A percentile compares a stretch with the other conserved stretches of the same genome.
These are phyloP conservation scores for Paradendryphiella salina DNA, from an alignment of 2,329 filamentous ascomycete genomes.

Conservation along the genomic window DNA sequence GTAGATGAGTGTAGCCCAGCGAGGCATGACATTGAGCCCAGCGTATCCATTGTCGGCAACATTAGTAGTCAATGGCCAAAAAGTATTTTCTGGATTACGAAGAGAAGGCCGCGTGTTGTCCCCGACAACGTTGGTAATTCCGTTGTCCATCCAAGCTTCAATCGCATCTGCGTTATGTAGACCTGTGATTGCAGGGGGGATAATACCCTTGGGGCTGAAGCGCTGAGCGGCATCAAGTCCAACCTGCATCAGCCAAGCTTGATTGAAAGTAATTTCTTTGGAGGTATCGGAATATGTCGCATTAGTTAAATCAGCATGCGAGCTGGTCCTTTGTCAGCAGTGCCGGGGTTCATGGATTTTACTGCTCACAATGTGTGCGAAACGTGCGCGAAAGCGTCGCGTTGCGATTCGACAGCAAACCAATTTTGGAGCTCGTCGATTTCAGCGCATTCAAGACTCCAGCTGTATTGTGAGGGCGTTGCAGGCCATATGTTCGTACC, in stretches of 20 bases:
- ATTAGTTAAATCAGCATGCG: conserved; percentile 62
- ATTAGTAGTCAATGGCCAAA: conserved; percentile 61
- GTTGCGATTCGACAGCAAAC: conserved; percentile 57
- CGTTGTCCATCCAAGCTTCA: conserved; percentile 61
- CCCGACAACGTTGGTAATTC: conserved; percentile 64
- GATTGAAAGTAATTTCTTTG: conserved; percentile 64
- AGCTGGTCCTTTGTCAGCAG: conserved; percentile 34
- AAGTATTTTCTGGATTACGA: conserved; percentile 56
- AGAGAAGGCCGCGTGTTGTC: conserved; percentile 64
- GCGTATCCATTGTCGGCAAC: conserved; percentile 57
- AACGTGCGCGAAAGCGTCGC: conserved; percentile 60
- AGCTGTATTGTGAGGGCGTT: conserved; percentile 52
- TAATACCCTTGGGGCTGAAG: conserved; percentile 60
- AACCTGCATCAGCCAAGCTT: conserved; percentile 60
- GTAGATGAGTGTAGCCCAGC: conserved; percentile 66
- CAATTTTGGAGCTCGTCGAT: conserved; percentile 58
- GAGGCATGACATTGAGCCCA: conserved; percentile 61
- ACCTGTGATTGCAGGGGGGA: conserved; percentile 66
- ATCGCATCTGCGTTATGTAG: conserved; percentile 67
- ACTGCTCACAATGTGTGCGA: conserved; percentile 60
- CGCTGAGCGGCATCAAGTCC: conserved; percentile 53
- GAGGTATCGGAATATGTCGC: conserved; percentile 61
- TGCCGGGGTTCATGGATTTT: neutral
- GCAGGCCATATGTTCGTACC: conserved; percentile 47
- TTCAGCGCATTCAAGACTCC: conserved; percentile 55